Evolutionary conservation across 331 rosid species (phyloP), one percentile per base, ranked within the genome.

Genomic region (Spiraea crenata): DNA sequence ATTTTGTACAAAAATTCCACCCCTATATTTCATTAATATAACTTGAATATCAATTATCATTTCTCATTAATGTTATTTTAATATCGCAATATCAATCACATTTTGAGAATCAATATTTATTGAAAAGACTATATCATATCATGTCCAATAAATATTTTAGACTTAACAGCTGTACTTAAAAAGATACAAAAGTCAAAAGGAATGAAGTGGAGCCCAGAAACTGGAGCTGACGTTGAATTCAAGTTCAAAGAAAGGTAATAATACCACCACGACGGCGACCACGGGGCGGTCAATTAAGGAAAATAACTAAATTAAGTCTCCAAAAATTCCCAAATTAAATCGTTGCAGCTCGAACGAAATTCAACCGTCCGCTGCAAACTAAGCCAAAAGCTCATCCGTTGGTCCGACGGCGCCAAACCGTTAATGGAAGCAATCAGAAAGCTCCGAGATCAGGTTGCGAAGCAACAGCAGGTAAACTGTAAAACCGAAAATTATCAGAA

Each of bases 371-470:
- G 7, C 69, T 64, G 14, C 55, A 45, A 9, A 45, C 17, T 13
- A 42, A 5, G 19, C 57, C 13, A 17, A 42, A 49, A 10, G 25
- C 71, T 6, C 5, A 50, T 65, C 31, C 54, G 13, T 6, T 47
- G 15, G 8, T 65, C 17, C 35, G 9, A 6, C 14, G 5, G 3
- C 38, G 19, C 8, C 69, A 25, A 57, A 54, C 37, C 65, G n/a
- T 35, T 7, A 51, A 78, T 79, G 83, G 83, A 79, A 31, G 73
- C 83, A 5, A 79, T 79, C 79, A 74, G 83, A 68, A 79, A 79
- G 79, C 72, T 79, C 5, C 47, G 83, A 55, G 83, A 79, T 34
- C 83, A 79, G 79, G 83, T 79, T 64, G 79, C 83, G 38, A 79
- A 79, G 51, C 83, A 79, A 42, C 83, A 79, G 63, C 83, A 79